Conservation (phyloP, 2,329 filamentous ascomycete genomes). For the Botrytis pseudocinerea region DNA sequence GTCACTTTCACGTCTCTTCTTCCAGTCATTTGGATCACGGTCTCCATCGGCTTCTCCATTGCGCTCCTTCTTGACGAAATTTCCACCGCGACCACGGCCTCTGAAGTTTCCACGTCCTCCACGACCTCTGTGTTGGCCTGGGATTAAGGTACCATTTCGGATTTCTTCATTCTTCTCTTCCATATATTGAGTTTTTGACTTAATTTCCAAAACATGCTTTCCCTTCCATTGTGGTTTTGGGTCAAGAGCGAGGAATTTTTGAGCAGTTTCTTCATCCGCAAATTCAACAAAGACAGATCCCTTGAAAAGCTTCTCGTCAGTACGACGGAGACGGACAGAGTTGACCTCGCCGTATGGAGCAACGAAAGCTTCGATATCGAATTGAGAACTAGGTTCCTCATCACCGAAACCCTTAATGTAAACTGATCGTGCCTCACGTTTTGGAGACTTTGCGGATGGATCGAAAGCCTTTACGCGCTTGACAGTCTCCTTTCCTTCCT, state of each 20-base stretch:
- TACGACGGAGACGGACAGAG: slow-evolving; percentile 82
- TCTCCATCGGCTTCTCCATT: slow-evolving; percentile 37
- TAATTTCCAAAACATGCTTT: slow-evolving; percentile 70
- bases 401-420: slow-evolving; percentile 95
- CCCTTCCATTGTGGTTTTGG: slow-evolving; percentile 83
- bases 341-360: slow-evolving; percentile 75
- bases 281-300: slow-evolving; percentile 97
- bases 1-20: slow-evolving; percentile 62
- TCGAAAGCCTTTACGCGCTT: slow-evolving; percentile 75
- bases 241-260: slow-evolving; percentile 77
- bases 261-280: slow-evolving; percentile 70
- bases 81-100: slow-evolving; percentile 43
- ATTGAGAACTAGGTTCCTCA: slow-evolving; percentile 80
- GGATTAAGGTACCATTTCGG: slow-evolving; percentile 66
- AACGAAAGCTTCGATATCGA: slow-evolving; percentile 94
- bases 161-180: slow-evolving; percentile 75
- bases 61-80: slow-evolving; percentile 19
- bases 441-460: slow-evolving; percentile 51
- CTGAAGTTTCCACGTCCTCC: slow-evolving; percentile 33
- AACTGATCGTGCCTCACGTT: slow-evolving; percentile 71
- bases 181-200: slow-evolving; percentile 86
- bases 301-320: slow-evolving; percentile 76
- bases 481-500: slow-evolving; percentile 69
- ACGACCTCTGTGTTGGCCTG: slow-evolving; percentile 40
- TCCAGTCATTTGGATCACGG: slow-evolving; percentile 60